Evolutionary conservation across 1,139 yeast genomes (phyloP).

Genomic region (Suhomyces guaymorum): DNA sequence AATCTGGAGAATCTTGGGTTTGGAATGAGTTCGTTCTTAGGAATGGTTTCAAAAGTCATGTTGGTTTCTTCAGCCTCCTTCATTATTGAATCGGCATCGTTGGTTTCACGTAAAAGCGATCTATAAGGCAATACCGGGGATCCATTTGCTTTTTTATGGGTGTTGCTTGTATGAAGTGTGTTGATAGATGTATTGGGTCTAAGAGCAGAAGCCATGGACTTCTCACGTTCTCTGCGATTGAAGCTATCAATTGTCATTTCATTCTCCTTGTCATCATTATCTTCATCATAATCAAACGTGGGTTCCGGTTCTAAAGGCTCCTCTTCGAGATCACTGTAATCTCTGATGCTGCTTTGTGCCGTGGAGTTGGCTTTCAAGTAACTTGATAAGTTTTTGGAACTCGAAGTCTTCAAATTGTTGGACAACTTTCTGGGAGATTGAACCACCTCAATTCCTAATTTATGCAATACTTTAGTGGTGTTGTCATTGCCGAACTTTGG

Average conservation of each 20-base stretch:
- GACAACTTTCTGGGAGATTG: slow-evolving; percentile 26
- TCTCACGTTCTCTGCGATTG: slow-evolving; percentile 17
- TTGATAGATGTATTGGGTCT: slow-evolving; percentile 1
- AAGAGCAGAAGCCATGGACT: slow-evolving; percentile 2
- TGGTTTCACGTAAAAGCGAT: slow-evolving; percentile 8
- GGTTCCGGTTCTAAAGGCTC: slow-evolving; percentile 8
- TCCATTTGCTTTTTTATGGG: not conserved
- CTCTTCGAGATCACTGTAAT: slow-evolving; percentile 5
- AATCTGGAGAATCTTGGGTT: slow-evolving; percentile 48
- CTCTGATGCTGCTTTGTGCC: slow-evolving; percentile 7
- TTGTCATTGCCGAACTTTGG: slow-evolving; percentile 27
- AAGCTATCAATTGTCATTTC: slow-evolving; percentile 18
- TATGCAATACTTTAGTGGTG: slow-evolving; percentile 43
- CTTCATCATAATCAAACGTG: slow-evolving; percentile 12
- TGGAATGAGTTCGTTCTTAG: slow-evolving; percentile 33
- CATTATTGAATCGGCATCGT: slow-evolving; percentile 1
- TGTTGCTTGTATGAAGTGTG: not conserved
- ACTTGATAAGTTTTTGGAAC: slow-evolving; percentile 45
- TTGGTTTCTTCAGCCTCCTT: slow-evolving; percentile 8
- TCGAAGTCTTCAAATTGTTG: slow-evolving; percentile 42
- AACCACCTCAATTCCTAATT: slow-evolving; percentile 44
- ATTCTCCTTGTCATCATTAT: slow-evolving; percentile 23
- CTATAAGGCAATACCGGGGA: slow-evolving; percentile 10
- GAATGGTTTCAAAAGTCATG: slow-evolving; percentile 12
- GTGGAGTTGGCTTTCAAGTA: slow-evolving; percentile 20